Base-by-base conservation (phyloP, 176 grass and related monocot genomes). In the Carex cristatella region DNA sequence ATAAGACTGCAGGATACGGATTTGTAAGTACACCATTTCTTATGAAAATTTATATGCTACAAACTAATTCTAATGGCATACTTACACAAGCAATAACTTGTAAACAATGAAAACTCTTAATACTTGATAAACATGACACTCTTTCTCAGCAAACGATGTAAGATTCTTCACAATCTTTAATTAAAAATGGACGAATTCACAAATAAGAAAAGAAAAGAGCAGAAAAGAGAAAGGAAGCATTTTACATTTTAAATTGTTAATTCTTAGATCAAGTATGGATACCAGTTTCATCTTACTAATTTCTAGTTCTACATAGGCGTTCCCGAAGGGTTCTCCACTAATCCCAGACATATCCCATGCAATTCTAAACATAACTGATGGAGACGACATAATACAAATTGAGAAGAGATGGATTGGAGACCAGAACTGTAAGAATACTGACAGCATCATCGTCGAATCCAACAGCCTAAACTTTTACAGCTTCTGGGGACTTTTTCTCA, bases 401-500 rank as follows among this genome's bases (percentile, higher is more conserved):
- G 92, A 94, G 82, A 86, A 88, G 37, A 93, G 79, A 79, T 97
- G 92, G 92, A 90, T 97, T 37, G 87, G 90, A 15, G 79, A 92
- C 40, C 2, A 8, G 57, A 46, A 77, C 13, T 76, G 51, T 28
- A 87, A 80, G 58, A 53, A 81, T 1, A 58, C 10, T 59, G 75
- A 67, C 80, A 86, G 15, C 11, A 83, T 44, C 63, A 69, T 27
- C 1, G 79, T 91, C 59, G 85, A 88, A 13, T 84, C 94, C 33
- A 72, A 79, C 55, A 89, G 86, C 44, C 90, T 97, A 57, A 86
- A 65, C 87, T 87, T 89, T 69, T 9, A 4, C 18, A 97, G 84
- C 87, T 97, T 97, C 80, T 94, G 89, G 94, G 94, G 94, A 2
- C 87, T 97, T 4, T 97, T 97, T 84, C 90, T 94, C 60, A 38